Conservation (phyloP, 805 yeast genomes). For the Torulaspora gathmanii region DNA sequence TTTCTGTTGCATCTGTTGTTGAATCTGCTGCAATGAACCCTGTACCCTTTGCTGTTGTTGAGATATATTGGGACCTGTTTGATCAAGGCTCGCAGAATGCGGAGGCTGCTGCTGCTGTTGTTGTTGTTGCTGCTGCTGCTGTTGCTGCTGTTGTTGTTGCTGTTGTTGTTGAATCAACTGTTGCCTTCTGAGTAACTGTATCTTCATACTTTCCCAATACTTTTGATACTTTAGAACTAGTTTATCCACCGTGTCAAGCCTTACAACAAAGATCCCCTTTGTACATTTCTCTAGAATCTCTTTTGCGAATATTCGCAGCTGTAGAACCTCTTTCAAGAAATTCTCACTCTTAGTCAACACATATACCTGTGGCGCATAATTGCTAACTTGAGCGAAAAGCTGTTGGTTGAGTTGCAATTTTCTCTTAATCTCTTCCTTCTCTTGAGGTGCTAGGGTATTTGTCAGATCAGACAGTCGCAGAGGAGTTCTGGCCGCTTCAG, state of each 20-base stretch:
- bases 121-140: constrained; percentile 15
- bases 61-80: constrained; percentile 15
- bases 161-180: constrained; percentile 39
- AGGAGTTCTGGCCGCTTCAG: constrained; percentile 64
- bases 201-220: constrained; percentile 70
- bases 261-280: constrained; percentile 61
- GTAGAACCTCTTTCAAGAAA: constrained; percentile 71
- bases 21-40: constrained; percentile 28
- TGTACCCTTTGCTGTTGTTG: constrained; percentile 26
- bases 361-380: constrained; percentile 72
- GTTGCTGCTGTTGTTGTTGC: constrained; percentile 30
- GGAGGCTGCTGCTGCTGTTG: constrained; percentile 10
- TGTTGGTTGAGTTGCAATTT: constrained; percentile 46
- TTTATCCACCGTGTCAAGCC: constrained; percentile 66
- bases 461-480: constrained; percentile 65
- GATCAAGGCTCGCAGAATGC: constrained; percentile 5
- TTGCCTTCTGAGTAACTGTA: constrained; percentile 44
- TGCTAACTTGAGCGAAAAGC: constrained; percentile 64
- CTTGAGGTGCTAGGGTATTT: constrained; percentile 53
- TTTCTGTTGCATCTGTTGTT: constrained; percentile 29
- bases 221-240: constrained; percentile 67
- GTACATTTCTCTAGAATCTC: constrained; percentile 68
- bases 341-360: constrained; percentile 68
- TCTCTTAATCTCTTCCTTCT: constrained; percentile 56
- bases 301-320: constrained; percentile 72